A percentile compares a stretch with the other conserved stretches of the same genome.
phyloP scores from a whole-genome alignment of 1,139 yeast species.

The Zygoascus sp. region DNA sequence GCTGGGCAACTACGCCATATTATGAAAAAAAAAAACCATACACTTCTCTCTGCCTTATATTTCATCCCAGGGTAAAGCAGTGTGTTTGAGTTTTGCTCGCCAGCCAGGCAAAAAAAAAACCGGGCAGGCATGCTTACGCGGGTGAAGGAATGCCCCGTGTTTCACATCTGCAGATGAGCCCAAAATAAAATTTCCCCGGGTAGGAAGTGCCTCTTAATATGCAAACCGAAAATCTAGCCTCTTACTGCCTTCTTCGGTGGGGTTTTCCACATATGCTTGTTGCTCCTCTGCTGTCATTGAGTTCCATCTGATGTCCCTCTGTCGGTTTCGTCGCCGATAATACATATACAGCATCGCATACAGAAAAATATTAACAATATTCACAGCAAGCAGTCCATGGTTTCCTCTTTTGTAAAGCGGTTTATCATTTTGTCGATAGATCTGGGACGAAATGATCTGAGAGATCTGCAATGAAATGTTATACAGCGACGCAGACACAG shows the following conservation, averaged over 20 bases:
- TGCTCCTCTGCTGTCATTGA: conserved; percentile 46
- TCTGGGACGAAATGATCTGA: conserved; percentile 47
- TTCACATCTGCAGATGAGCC: background rate
- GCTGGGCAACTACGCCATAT: too few relatives aligned
- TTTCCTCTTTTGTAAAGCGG: conserved; percentile 60
- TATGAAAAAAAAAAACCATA: too few relatives aligned
- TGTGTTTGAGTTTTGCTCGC: too few relatives aligned
- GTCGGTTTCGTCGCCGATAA: conserved; percentile 47
- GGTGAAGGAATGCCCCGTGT: too few relatives aligned
- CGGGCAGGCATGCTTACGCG: too few relatives aligned
- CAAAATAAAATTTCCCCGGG: background rate
- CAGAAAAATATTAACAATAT: conserved; percentile 28
- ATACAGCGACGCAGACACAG: conserved; percentile 57
- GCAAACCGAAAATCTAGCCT: conserved; percentile 49
- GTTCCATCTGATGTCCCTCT: conserved; percentile 46
- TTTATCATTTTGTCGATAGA: conserved; percentile 53
- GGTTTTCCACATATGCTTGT: conserved; percentile 40
- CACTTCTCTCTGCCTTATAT: too few relatives aligned
- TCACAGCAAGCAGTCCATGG: conserved; percentile 40
- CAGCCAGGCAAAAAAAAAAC: too few relatives aligned
- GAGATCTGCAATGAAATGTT: conserved; percentile 61
- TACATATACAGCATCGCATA: conserved; percentile 31
- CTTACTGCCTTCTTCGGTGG: conserved; percentile 51
- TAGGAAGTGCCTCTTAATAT: background rate
- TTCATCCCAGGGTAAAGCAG: too few relatives aligned